Evolutionary conservation across 768 basidiomycete species (phyloP).

Genomic region (Termitomyces sp.): DNA sequence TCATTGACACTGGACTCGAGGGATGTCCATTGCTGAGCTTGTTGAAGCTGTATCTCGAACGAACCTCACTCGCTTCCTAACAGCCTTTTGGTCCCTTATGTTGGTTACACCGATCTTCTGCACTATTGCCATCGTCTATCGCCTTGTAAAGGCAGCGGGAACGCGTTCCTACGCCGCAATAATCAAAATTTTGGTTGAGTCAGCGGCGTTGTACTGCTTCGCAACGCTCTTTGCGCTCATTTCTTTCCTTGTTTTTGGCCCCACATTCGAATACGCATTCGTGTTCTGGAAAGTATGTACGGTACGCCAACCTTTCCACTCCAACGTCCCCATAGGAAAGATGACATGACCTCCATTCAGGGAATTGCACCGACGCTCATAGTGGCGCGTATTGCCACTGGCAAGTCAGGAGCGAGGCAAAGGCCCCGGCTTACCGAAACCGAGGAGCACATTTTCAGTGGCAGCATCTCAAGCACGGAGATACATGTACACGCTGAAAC

Average conservation of each 20-base stretch:
- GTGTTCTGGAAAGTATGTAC: background rate
- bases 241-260: background rate
- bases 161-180: background rate
- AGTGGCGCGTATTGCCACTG: background rate
- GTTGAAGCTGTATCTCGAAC: background rate
- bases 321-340: background rate
- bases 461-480: background rate
- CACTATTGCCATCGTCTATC: conserved; percentile 14
- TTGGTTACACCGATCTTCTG: conserved; percentile 13
- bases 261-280: background rate
- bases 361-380: conserved; percentile 3
- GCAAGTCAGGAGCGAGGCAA: background rate
- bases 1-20: background rate
- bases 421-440: background rate
- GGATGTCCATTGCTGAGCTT: background rate
- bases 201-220: conserved; percentile 2
- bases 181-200: background rate
- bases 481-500: background rate
- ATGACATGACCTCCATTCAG: background rate
- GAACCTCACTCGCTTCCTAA: background rate
- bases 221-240: conserved; percentile 1
- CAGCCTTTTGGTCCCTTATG: conserved; percentile 5
- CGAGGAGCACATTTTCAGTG: background rate
- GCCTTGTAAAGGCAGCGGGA: conserved; percentile 1
- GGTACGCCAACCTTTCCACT: background rate